Percentiles rank a stretch among this genome's conserved stretches.
These are phyloP conservation scores for Pholiota conissans DNA, from an alignment of 768 basidiomycete genomes.

Conservation along the genomic window DNA sequence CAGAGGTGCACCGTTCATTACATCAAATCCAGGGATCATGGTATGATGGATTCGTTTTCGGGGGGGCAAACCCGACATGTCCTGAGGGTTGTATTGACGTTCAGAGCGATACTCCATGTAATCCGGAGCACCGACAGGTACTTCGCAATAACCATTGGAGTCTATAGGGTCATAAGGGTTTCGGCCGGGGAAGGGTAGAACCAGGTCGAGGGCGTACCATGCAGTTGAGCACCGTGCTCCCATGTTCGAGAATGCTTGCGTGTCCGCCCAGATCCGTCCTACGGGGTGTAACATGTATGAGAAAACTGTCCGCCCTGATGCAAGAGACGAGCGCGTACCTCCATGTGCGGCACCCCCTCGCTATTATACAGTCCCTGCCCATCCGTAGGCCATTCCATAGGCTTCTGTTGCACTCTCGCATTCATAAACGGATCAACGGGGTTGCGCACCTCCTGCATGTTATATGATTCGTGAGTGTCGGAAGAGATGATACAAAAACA, in stretches of 20 bases:
- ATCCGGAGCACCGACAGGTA: constrained; percentile 29
- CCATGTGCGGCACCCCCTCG: constrained; percentile 43
- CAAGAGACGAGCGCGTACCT: constrained; percentile 31
- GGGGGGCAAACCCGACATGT: constrained; percentile 53
- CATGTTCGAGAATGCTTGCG: constrained; percentile 66
- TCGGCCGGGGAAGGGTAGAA: not conserved
- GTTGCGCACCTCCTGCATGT: constrained; percentile 35
- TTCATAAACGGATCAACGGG: constrained; percentile 41
- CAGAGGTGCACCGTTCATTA: constrained; percentile 51
- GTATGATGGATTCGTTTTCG: constrained; percentile 64
- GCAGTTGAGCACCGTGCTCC: constrained; percentile 52
- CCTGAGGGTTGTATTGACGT: constrained; percentile 35
- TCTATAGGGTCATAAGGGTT: constrained; percentile 23
- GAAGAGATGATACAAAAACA: constrained; percentile 1
- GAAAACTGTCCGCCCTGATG: not conserved
- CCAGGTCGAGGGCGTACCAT: constrained; percentile 30
- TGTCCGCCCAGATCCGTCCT: constrained; percentile 41
- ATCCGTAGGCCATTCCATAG: constrained; percentile 50
- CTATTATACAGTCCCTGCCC: constrained; percentile 41
- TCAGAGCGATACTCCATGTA: constrained; percentile 28
- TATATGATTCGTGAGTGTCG: constrained; percentile 7
- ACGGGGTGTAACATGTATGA: constrained; percentile 11
- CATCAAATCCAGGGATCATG: constrained; percentile 59
- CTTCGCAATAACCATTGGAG: constrained; percentile 46
- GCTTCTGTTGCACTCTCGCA: constrained; percentile 39